phyloP scores from a whole-genome alignment of 1,284 basidiomycete genomes.

The Phellinidium pouzarii region DNA sequence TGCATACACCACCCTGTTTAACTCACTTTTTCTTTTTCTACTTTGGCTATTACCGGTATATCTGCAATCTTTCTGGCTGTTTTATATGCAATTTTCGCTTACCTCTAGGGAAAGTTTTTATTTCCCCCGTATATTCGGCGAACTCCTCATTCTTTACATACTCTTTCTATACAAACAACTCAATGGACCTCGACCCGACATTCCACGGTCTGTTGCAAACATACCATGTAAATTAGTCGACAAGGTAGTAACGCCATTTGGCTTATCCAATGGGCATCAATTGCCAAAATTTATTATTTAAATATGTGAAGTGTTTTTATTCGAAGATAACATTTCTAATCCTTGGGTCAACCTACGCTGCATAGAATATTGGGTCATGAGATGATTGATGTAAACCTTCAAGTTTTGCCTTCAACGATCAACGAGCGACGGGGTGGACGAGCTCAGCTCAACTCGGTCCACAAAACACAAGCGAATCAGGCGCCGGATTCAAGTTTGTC shows the following conservation, averaged over 20 bases:
- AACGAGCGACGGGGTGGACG: neutral
- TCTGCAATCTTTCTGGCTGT: neutral
- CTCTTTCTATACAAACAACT: neutral
- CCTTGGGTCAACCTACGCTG: too few relatives aligned
- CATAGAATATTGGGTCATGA: too few relatives aligned
- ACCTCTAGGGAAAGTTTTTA: neutral
- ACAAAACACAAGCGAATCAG: constrained; percentile 4
- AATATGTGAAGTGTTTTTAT: too few relatives aligned
- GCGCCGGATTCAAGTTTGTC: neutral
- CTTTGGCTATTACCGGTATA: neutral
- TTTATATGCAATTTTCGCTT: constrained; percentile 2
- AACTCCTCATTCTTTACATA: neutral
- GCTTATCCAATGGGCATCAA: too few relatives aligned
- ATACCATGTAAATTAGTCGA: constrained; percentile 4
- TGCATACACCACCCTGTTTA: neutral
- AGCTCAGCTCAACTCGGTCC: too few relatives aligned
- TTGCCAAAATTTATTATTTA: too few relatives aligned
- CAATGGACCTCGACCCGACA: neutral
- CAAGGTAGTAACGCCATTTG: neutral
- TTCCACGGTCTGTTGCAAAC: neutral
- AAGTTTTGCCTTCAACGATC: too few relatives aligned
- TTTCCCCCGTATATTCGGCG: neutral
- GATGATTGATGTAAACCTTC: too few relatives aligned
- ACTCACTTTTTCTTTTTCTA: neutral
- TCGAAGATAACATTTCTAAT: too few relatives aligned